phyloP scores from a whole-genome alignment of 2,329 filamentous ascomycete species.

The Calonectria naviculata region DNA sequence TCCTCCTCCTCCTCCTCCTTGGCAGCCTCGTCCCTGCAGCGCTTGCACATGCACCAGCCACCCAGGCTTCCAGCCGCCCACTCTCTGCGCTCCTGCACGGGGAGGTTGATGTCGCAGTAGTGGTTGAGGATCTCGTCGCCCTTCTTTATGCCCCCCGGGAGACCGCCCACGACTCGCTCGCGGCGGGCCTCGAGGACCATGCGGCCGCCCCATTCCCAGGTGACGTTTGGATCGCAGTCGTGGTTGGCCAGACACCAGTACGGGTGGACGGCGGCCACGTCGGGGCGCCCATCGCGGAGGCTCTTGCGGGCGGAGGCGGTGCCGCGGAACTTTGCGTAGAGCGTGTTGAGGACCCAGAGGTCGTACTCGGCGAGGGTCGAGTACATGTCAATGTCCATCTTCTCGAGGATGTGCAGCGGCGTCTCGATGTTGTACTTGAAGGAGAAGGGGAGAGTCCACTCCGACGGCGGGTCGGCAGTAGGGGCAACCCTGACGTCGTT shows the following conservation, averaged over 20 bases:
- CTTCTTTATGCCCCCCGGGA: constrained; percentile 72
- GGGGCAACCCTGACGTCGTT: constrained; percentile 66
- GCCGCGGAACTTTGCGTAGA: constrained; percentile 93
- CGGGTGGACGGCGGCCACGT: constrained; percentile 93
- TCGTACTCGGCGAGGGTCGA: constrained; percentile 69
- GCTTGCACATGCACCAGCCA: constrained; percentile 86
- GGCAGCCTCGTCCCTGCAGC: constrained; percentile 80
- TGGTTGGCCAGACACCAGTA: constrained; percentile 98
- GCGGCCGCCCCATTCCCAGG: constrained; percentile 89
- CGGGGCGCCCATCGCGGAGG: constrained; percentile 81
- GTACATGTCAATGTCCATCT: constrained; percentile 86
- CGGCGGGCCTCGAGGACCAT: constrained; percentile 77
- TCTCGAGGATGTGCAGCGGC: constrained; percentile 82
- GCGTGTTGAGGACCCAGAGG: constrained; percentile 88
- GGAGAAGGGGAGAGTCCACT: constrained; percentile 80
- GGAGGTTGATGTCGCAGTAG: constrained; percentile 88
- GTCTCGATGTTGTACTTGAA: constrained; percentile 81
- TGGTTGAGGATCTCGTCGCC: constrained; percentile 93
- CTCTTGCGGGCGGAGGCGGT: constrained; percentile 90
- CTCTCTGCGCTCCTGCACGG: constrained; percentile 83
- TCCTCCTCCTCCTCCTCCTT: constrained; percentile 83
- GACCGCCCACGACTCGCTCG: constrained; percentile 63
- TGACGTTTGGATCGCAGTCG: constrained; percentile 93
- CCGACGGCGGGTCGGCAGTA: constrained; percentile 66
- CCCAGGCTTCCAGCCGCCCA: constrained; percentile 91